Conservation (phyloP, 2,329 filamentous ascomycete species). For the Arthrobotrys sinensis region DNA sequence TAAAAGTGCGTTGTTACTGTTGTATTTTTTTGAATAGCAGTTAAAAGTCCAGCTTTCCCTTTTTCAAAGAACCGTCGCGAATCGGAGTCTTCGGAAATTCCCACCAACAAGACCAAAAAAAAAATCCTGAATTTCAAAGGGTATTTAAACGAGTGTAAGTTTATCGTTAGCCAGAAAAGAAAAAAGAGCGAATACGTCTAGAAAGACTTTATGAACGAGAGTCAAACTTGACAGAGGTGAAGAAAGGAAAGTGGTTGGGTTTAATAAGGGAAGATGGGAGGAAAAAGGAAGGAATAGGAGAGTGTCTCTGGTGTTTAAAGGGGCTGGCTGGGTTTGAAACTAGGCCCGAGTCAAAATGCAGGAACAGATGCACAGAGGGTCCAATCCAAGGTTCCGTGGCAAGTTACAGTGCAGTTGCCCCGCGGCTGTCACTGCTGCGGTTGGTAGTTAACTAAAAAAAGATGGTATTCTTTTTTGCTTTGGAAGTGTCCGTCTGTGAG, state of each 20-base stretch:
- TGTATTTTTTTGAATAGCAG: slow-evolving; percentile 15
- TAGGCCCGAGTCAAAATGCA: slow-evolving; percentile 50
- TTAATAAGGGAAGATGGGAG: slow-evolving; percentile 32
- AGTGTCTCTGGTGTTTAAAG: slow-evolving; percentile 49
- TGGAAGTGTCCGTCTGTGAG: slow-evolving; percentile 19
- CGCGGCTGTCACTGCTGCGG: slow-evolving; percentile 49
- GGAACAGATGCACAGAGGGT: slow-evolving; percentile 29
- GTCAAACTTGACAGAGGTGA: slow-evolving; percentile 4
- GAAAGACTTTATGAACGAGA: slow-evolving; percentile 28
- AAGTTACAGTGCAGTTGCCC: slow-evolving; percentile 32
- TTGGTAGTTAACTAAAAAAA: slow-evolving; percentile 29
- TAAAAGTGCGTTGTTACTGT: slow-evolving; percentile 35
- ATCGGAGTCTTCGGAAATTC: slow-evolving; percentile 34
- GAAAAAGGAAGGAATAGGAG: slow-evolving; percentile 39
- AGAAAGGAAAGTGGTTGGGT: slow-evolving; percentile 26
- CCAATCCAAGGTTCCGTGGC: slow-evolving; percentile 27
- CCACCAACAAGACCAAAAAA: background rate
- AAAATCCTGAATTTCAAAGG: slow-evolving; percentile 3
- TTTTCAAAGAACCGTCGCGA: slow-evolving; percentile 49
- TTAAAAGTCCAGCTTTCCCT: slow-evolving; percentile 55
- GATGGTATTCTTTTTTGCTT: background rate
- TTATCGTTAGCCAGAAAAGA: slow-evolving; percentile 6
- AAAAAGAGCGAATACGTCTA: slow-evolving; percentile 22
- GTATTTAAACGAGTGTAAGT: slow-evolving; percentile 41
- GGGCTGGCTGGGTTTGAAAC: slow-evolving; percentile 48